Evolutionary conservation across 164 flowering plant species (phyloP).

Genomic region (Akebia trifoliata): DNA sequence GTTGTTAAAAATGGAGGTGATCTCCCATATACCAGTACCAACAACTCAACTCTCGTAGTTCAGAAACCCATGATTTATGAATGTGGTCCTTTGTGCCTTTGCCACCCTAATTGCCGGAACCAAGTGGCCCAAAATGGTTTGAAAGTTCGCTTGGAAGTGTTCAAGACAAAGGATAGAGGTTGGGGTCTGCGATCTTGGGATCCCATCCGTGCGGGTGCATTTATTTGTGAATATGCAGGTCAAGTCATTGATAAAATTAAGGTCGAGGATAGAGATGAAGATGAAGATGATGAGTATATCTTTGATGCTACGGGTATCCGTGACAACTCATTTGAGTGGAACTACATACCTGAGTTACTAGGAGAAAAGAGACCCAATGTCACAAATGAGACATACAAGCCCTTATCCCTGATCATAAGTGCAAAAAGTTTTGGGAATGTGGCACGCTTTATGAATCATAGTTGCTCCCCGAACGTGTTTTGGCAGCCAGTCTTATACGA

Average conservation of each 20-base stretch:
- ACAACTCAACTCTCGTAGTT: conserved; percentile 34
- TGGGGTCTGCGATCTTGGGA: conserved; percentile 87
- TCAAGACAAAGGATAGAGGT: conserved; percentile 58
- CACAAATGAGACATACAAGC: conserved; percentile 16
- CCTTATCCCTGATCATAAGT: conserved; percentile 34
- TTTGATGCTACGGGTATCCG: conserved; percentile 38
- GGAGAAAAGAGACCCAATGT: conserved; percentile 22
- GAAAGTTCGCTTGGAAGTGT: conserved; percentile 56
- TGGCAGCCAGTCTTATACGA: conserved; percentile 62
- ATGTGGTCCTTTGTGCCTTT: conserved; percentile 48
- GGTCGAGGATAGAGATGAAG: conserved; percentile 15
- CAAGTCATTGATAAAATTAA: conserved; percentile 33
- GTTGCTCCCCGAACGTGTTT: conserved; percentile 66
- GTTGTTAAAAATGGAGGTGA: conserved; percentile 32
- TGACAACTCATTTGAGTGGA: conserved; percentile 22
- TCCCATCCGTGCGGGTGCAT: conserved; percentile 62
- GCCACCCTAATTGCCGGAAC: conserved; percentile 47
- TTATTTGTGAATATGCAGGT: conserved; percentile 71
- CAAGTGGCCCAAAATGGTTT: conserved; percentile 57
- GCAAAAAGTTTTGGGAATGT: conserved; percentile 63
- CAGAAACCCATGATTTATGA: conserved; percentile 37
- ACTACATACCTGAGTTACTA: conserved; percentile 26
- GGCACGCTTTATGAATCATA: conserved; percentile 77
- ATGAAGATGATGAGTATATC: conserved; percentile 35
- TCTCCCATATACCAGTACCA: conserved; percentile 32